These are phyloP conservation scores for Pseudopithomyces chartarum DNA, from an alignment of 2,329 filamentous ascomycete species.

Conservation along the genomic window DNA sequence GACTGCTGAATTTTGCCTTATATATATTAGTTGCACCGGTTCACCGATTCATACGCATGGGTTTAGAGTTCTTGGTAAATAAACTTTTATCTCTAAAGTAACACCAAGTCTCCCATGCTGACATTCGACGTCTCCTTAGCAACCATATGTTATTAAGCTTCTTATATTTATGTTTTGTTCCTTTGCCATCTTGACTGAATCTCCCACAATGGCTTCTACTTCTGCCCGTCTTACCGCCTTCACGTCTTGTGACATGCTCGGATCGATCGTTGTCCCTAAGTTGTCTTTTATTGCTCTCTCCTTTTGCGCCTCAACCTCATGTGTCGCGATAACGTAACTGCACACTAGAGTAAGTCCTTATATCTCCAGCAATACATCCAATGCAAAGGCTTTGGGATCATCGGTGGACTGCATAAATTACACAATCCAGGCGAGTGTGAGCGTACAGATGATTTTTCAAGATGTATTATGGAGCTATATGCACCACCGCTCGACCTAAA, in stretches of 20 bases:
- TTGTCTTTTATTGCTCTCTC: conserved; percentile 43
- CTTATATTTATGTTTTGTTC: conserved; percentile 47
- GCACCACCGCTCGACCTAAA: conserved; percentile 63
- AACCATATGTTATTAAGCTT: conserved; percentile 53
- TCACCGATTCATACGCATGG: too few relatives aligned
- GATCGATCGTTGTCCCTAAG: conserved; percentile 48
- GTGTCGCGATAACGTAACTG: conserved; percentile 47
- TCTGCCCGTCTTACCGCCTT: conserved; percentile 50
- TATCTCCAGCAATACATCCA: conserved; percentile 54
- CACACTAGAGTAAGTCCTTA: conserved; percentile 46
- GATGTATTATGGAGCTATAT: conserved; percentile 66
- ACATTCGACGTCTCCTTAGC: conserved; percentile 50
- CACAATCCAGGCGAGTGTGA: conserved; percentile 60
- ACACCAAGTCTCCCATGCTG: conserved; percentile 25
- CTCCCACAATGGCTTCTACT: conserved; percentile 58
- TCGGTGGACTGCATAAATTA: conserved; percentile 53
- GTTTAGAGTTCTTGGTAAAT: too few relatives aligned
- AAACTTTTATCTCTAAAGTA: too few relatives aligned
- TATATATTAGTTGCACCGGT: too few relatives aligned
- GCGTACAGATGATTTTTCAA: conserved; percentile 65
- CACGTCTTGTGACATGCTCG: conserved; percentile 58
- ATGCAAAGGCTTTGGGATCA: conserved; percentile 43
- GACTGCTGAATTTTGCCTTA: too few relatives aligned
- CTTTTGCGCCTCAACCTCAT: conserved; percentile 47
- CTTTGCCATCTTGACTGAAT: conserved; percentile 49